Evolutionary conservation across 768 basidiomycete genomes (phyloP), one percentile per base, ranked within the genome.

Genomic region (Phylloporus rhodoxanthus): DNA sequence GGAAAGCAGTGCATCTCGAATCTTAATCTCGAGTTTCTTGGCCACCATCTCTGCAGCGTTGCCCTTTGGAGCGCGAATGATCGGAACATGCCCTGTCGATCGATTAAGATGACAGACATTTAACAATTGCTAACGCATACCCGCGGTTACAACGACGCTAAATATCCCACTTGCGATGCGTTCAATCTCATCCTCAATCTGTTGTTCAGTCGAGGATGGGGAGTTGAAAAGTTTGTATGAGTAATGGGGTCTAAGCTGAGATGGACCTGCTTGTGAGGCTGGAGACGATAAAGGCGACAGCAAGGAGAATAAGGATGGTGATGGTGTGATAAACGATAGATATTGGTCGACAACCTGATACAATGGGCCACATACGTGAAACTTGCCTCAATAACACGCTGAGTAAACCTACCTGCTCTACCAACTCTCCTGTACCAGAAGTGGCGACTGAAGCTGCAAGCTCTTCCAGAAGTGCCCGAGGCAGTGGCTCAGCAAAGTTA

Each of bases 31-130:
- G 10, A 99, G 75, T 66, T 91, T 96, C 70, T 92, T 87, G 8
- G 94, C 94, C n/a, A 98, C 84, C 94, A 97, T 96, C 69, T 99
- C 96, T 17, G 94, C 96, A 5, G 96, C 96, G 67, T 98, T 97
- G 1, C 95, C 95, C 66, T 86, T 75, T 19, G 96, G 96, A 50
- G 89, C 85, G 28, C 96, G 85, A 51, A 99, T 97, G 63, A 93
- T 87, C 9, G 96, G 96, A 19, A 95, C 87, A 58, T 91, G 87
- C 2, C 89, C 92, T 92, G 48, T 46, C 21, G n/a, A 29, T 43
- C 28, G 10, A 44, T 48, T 43, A 43, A 44, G 33, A 44, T 25
- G 26, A 13, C 19, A n/a, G 42, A 8, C 2, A n/a, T 30, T 23
- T 28, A 15, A 49, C 9, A 45, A 3, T 25, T 36, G 14, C 4